A percentile compares a stretch with the other conserved stretches of the same genome.
Evolutionary conservation across 164 flowering plant species (phyloP).

Genomic region (Litsea cubeba): DNA sequence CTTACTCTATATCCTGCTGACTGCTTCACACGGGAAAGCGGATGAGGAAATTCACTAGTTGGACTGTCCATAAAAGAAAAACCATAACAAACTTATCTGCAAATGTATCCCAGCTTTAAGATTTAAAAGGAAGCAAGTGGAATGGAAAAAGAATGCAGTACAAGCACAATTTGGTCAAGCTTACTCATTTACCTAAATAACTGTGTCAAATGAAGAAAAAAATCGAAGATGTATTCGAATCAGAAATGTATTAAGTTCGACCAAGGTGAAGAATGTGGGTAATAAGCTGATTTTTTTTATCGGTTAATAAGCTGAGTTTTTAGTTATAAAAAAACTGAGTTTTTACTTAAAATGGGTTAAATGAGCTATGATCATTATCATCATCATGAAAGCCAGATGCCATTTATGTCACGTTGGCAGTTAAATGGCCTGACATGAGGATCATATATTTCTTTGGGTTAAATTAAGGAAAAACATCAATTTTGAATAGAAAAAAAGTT

Average conservation of each 20-base stretch:
- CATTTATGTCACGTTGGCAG: too few relatives aligned
- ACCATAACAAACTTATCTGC: background rate
- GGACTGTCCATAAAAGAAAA: slow-evolving; percentile 53
- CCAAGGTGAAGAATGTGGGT: too few relatives aligned
- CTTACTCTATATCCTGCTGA: slow-evolving; percentile 90
- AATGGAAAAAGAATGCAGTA: background rate
- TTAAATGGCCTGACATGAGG: too few relatives aligned
- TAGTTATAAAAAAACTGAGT: too few relatives aligned
- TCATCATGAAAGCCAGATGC: too few relatives aligned
- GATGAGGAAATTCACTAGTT: slow-evolving; percentile 98
- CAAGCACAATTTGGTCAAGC: background rate
- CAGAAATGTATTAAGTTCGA: too few relatives aligned
- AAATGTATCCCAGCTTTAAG: background rate
- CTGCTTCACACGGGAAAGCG: slow-evolving; percentile 94
- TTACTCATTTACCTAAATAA: background rate
- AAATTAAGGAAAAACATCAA: background rate
- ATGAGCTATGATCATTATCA: too few relatives aligned
- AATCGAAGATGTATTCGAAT: too few relatives aligned
- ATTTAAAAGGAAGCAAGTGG: background rate
- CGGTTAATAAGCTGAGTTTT: too few relatives aligned
- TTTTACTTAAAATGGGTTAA: too few relatives aligned
- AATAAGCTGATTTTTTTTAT: too few relatives aligned
- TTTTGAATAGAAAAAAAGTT: background rate
- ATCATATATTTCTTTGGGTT: too few relatives aligned
- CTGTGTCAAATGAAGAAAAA: background rate